Conservation (phyloP, 1,284 basidiomycete genomes). For the Ganoderma lingzhi region DNA sequence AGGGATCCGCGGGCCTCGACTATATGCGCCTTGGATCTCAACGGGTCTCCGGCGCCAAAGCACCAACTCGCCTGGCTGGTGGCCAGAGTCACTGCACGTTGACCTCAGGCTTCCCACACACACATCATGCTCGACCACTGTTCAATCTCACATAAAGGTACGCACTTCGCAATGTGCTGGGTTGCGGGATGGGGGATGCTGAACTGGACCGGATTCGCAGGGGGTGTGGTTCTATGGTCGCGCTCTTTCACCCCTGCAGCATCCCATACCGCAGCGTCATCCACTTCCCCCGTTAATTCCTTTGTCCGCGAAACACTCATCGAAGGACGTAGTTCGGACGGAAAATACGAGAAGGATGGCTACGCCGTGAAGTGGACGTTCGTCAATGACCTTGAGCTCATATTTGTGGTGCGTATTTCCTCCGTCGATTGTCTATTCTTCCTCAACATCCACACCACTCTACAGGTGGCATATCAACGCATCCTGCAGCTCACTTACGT, state of each 20-base stretch:
- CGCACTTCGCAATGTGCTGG: slow-evolving; percentile 12
- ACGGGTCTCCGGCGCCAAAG: slow-evolving; percentile 8
- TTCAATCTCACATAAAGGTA: slow-evolving; percentile 91
- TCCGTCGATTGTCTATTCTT: not conserved
- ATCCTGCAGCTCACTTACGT: slow-evolving; percentile 96
- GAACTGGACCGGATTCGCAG: slow-evolving; percentile 48
- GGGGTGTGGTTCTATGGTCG: slow-evolving; percentile 93
- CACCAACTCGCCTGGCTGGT: not conserved
- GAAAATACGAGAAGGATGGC: slow-evolving; percentile 90
- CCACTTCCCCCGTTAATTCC: slow-evolving; percentile 88
- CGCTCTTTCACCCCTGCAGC: slow-evolving; percentile 91
- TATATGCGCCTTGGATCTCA: slow-evolving; percentile 6
- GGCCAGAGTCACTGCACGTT: not conserved
- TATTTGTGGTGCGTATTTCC: slow-evolving; percentile 82
- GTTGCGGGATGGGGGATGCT: not conserved
- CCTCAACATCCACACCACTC: not conserved
- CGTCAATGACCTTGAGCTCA: slow-evolving; percentile 92
- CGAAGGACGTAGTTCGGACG: slow-evolving; percentile 80
- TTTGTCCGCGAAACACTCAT: slow-evolving; percentile 92
- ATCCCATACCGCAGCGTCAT: slow-evolving; percentile 73
- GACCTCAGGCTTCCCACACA: not conserved
- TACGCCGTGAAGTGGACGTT: slow-evolving; percentile 94
- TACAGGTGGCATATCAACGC: slow-evolving; percentile 93
- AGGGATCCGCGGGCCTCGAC: slow-evolving; percentile 14
- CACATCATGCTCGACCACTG: slow-evolving; percentile 84